phyloP scores from a whole-genome alignment of 2,329 filamentous ascomycete genomes.

The Camillea tinctor region DNA sequence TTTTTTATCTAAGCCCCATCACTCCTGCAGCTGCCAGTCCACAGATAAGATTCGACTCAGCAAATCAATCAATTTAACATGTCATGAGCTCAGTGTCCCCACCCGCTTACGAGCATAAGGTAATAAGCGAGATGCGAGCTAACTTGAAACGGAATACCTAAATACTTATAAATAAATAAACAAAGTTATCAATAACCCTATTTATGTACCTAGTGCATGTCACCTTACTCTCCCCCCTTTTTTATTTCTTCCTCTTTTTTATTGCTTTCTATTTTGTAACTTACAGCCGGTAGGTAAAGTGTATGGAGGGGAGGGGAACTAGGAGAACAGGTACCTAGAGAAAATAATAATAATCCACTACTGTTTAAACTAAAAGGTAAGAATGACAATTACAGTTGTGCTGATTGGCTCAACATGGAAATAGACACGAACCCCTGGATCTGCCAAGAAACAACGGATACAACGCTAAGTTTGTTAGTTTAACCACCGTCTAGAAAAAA shows the following conservation, averaged over 20 bases:
- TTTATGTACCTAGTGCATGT: too few species aligned
- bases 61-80: not conserved
- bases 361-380: not conserved
- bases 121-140: not conserved
- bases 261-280: too few species aligned
- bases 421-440: not conserved
- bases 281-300: not conserved
- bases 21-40: constrained; percentile 10
- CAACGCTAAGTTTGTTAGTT: not conserved
- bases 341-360: not conserved
- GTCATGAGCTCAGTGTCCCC: not conserved
- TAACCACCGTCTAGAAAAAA: not conserved
- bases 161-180: not conserved
- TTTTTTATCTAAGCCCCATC: constrained; percentile 23
- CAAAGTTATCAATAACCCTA: too few species aligned
- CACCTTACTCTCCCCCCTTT: too few species aligned
- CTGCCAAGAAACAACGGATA: not conserved
- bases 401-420: not conserved
- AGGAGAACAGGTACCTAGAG: not conserved
- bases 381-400: not conserved
- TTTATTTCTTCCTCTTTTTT: too few species aligned
- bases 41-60: not conserved
- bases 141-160: too few species aligned
- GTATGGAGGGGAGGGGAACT: too few species aligned
- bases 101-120: not conserved